Evolutionary conservation across 345 rosid genomes (phyloP).

Genomic region (Corchorus capsularis): DNA sequence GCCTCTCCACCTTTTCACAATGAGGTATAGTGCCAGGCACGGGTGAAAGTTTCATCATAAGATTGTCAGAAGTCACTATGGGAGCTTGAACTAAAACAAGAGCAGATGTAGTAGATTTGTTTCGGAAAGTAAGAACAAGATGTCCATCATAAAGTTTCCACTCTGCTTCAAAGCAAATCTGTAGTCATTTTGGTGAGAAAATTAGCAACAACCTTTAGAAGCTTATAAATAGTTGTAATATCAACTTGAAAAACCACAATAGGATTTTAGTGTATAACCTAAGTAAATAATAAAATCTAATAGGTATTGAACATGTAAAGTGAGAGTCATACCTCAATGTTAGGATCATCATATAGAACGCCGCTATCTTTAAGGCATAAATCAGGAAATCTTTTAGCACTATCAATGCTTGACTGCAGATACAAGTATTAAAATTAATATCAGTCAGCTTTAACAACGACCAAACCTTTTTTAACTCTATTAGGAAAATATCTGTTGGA

Average conservation of each 20-base stretch:
- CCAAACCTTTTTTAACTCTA: too few relatives aligned
- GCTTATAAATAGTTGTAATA: slow-evolving; percentile 3
- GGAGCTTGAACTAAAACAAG: slow-evolving; percentile 83
- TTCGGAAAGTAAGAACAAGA: slow-evolving; percentile 92
- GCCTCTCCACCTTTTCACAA: slow-evolving; percentile 77
- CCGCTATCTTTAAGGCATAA: slow-evolving; percentile 97
- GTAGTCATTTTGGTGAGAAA: slow-evolving; percentile 31
- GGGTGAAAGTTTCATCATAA: slow-evolving; percentile 78
- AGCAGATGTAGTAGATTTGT: slow-evolving; percentile 86
- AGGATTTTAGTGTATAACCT: neutral
- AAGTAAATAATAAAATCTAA: neutral
- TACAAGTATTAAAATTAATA: slow-evolving; percentile 10
- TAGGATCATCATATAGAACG: slow-evolving; percentile 87
- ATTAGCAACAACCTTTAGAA: slow-evolving; percentile 8
- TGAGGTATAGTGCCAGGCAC: slow-evolving; percentile 99
- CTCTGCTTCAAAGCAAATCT: slow-evolving; percentile 98
- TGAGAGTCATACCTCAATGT: slow-evolving; percentile 66
- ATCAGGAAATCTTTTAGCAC: slow-evolving; percentile 80
- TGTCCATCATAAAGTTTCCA: slow-evolving; percentile 93
- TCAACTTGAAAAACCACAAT: slow-evolving; percentile 10
- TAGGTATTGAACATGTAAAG: neutral
- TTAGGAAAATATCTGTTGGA: too few relatives aligned
- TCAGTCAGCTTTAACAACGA: too few relatives aligned
- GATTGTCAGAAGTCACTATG: too few relatives aligned
- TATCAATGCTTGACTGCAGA: slow-evolving; percentile 81